phyloP scores from a whole-genome alignment of 305 asterid genomes.

The Lippia alba region DNA sequence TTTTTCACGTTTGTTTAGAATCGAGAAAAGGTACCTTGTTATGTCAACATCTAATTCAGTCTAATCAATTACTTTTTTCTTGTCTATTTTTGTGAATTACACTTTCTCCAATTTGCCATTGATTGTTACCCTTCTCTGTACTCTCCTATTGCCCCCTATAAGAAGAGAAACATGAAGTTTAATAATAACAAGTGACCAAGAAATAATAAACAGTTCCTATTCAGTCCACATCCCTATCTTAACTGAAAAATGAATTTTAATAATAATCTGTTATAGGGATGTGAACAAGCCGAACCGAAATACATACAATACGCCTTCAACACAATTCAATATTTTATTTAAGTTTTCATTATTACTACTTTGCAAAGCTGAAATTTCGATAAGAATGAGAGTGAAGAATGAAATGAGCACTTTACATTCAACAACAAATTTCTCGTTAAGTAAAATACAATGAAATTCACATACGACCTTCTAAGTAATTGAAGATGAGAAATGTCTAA shows the following conservation, averaged over 20 bases:
- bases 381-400: constrained; percentile 65
- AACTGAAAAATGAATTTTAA: too few species aligned
- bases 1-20: constrained; percentile 81
- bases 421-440: constrained; percentile 71
- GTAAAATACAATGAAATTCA: constrained; percentile 70
- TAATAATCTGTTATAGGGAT: too few species aligned
- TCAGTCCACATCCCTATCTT: too few species aligned
- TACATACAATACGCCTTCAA: constrained; percentile 84
- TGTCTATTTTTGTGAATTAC: too few species aligned
- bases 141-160: constrained; percentile 60
- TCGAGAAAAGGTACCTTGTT: constrained; percentile 70
- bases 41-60: constrained; percentile 52
- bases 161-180: background rate
- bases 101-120: constrained; percentile 56
- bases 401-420: constrained; percentile 77
- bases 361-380: constrained; percentile 61
- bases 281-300: too few species aligned
- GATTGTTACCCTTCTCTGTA: constrained; percentile 68
- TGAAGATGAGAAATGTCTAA: constrained; percentile 64
- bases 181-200: background rate
- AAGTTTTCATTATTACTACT: constrained; percentile 52
- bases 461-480: constrained; percentile 73
- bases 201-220: background rate
- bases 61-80: too few species aligned
- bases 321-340: constrained; percentile 76